These are phyloP conservation scores for Cornus florida DNA, from an alignment of 148 eudicot genomes.

Conservation along the genomic window DNA sequence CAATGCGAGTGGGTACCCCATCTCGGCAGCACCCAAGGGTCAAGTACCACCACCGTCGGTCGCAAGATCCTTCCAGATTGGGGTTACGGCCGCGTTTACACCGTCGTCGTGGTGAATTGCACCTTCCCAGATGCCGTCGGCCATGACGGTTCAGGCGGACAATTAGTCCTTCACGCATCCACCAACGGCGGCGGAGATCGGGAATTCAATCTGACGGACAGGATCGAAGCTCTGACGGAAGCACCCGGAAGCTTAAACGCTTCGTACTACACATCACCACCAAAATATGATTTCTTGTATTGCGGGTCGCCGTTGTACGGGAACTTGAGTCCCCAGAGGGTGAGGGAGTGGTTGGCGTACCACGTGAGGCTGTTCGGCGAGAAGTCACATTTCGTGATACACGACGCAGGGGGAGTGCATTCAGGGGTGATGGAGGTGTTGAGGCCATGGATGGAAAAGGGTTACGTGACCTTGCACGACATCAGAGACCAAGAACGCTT, in stretches of 20 bases:
- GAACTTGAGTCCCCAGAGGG: constrained; percentile 57
- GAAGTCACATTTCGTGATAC: constrained; percentile 64
- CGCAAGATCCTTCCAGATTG: constrained; percentile 65
- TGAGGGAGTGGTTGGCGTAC: constrained; percentile 79
- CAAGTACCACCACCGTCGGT: constrained; percentile 19
- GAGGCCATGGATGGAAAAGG: constrained; percentile 68
- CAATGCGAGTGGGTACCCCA: constrained; percentile 41
- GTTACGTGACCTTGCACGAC: constrained; percentile 66
- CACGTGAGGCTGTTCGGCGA: constrained; percentile 61
- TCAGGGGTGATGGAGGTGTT: constrained; percentile 52
- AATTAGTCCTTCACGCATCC: constrained; percentile 37
- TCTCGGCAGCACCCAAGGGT: background rate
- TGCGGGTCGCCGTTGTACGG: constrained; percentile 78
- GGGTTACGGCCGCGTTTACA: constrained; percentile 84
- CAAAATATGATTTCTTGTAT: constrained; percentile 65
- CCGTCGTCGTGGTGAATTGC: constrained; percentile 69
- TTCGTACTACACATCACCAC: constrained; percentile 22
- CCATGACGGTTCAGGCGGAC: constrained; percentile 37
- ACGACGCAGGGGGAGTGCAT: constrained; percentile 80
- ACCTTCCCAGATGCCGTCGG: constrained; percentile 48
- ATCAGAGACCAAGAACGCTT: constrained; percentile 65
- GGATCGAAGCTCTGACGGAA: constrained; percentile 46
- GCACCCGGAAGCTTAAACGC: constrained; percentile 25
- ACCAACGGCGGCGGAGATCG: constrained; percentile 50
- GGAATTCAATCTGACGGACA: constrained; percentile 34